Conservation (phyloP, 352 stramenopile genomes). For the Pythium dissimile region DNA sequence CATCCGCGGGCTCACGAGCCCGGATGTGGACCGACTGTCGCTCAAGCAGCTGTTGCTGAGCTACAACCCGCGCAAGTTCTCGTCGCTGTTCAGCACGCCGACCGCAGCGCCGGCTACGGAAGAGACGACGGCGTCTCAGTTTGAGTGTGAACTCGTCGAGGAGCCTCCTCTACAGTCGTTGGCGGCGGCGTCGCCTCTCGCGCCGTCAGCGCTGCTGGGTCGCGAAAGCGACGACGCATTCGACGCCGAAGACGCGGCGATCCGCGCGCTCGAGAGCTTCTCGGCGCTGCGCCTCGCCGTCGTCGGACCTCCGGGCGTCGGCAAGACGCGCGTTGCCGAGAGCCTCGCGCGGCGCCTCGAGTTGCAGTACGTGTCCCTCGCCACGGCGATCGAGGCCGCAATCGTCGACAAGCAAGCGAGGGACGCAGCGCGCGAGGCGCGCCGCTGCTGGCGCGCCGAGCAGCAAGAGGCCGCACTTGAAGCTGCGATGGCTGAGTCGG, state of each 20-base stretch:
- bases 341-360: conserved; percentile 38
- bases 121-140: neutral
- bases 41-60: conserved; percentile 70
- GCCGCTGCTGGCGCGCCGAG: neutral
- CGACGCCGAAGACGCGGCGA: conserved; percentile 39
- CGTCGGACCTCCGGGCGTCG: conserved; percentile 48
- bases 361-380: conserved; percentile 49
- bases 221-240: conserved; percentile 32
- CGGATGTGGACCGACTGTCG: conserved; percentile 55
- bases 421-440: neutral
- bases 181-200: neutral
- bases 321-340: conserved; percentile 53
- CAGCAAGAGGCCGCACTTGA: neutral
- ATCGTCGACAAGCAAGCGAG: conserved; percentile 25
- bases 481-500: neutral
- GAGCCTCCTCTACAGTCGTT: neutral
- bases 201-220: conserved; percentile 20
- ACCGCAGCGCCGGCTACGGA: neutral
- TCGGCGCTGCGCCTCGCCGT: conserved; percentile 47
- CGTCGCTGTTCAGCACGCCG: conserved; percentile 24
- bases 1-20: conserved; percentile 41
- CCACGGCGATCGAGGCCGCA: conserved; percentile 37
- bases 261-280: conserved; percentile 34
- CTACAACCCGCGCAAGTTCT: conserved; percentile 75
- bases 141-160: neutral